Conservation (phyloP, 75 land plant genomes). For the Selaginella tamariscina region DNA sequence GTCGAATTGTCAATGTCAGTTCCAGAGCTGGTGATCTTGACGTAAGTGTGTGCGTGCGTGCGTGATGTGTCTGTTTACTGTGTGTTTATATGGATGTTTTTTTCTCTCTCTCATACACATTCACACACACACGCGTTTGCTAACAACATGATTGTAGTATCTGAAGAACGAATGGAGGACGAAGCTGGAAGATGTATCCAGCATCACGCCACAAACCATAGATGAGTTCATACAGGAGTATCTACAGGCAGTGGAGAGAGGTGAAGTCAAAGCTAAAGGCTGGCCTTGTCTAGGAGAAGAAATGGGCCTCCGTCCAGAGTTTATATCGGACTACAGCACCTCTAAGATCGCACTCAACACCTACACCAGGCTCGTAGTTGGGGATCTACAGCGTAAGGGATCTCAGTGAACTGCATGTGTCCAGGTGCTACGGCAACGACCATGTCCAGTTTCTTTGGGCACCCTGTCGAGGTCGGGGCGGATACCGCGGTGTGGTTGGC, state of each 20-base stretch:
- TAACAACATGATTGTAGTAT: background rate
- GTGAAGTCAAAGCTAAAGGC: background rate
- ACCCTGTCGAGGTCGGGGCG: constrained; percentile 3
- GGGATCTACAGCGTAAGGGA: background rate
- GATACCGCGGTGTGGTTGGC: constrained; percentile 12
- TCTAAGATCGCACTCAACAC: constrained; percentile 8
- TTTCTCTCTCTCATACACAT: background rate
- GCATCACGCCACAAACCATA: background rate
- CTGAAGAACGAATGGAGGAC: constrained; percentile 5
- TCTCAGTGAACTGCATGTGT: constrained; percentile 1
- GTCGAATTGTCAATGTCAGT: constrained; percentile 5
- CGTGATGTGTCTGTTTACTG: background rate
- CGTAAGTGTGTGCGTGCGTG: background rate
- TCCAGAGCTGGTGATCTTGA: background rate
- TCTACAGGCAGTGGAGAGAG: background rate
- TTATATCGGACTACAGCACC: background rate
- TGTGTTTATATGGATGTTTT: background rate
- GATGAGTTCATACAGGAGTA: background rate
- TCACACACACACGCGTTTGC: background rate
- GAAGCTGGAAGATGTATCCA: background rate
- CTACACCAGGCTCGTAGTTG: background rate
- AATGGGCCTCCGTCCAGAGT: background rate
- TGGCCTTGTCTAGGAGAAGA: background rate
- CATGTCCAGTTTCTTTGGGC: background rate
- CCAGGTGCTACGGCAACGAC: background rate